Base-by-base conservation (phyloP, 768 basidiomycete species). In the Erythrobasidium yunnanense region DNA sequence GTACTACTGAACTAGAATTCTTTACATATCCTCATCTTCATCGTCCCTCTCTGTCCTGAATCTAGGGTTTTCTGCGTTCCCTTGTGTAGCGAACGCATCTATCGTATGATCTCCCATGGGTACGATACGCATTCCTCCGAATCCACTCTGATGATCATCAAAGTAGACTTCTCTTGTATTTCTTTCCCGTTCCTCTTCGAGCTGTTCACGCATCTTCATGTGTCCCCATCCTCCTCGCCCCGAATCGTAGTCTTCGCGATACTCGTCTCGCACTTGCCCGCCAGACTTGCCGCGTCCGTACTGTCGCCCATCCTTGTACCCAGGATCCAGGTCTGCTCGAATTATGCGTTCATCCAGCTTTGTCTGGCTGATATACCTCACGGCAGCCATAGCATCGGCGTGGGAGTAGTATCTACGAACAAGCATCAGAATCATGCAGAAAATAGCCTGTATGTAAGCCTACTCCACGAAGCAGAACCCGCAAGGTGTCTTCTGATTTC, bases 301-400 rank as follows among this genome's bases (percentile, higher is more conserved):
- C 77, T 99, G 95, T 68, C 95, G 80, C 15, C 93, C 93, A 74
- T 99, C 95, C 74, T 85, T 85, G 78, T 96, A 99, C 4, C 95
- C 95, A 27, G 91, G 81, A 79, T 99, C 95, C 73, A 99, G 79
- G 79, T 99, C 95, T 74, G 92, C 96, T 51, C 95, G 87, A 69
- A 99, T 93, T 71, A 99, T 89, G 33, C 95, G 87, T 77, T 99
- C 95, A 77, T 99, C 95, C 22, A 99, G 84, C 79, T 97, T 97
- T 34, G 92, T 91, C n/a, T 93, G 95, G 55, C 88, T 90, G 72
- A 97, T 83, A 76, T 95, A 92, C 52, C 87, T 85, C 83, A 97
- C 85, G 68, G 87, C 85, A 45, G 90, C 88, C 42, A 95, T 80
- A 18, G 95, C 93, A 77, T 97, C 92, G 4, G 84, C 81, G 73